Conservation (phyloP, 2,329 filamentous ascomycete species). For the Coniochaeta sp. region DNA sequence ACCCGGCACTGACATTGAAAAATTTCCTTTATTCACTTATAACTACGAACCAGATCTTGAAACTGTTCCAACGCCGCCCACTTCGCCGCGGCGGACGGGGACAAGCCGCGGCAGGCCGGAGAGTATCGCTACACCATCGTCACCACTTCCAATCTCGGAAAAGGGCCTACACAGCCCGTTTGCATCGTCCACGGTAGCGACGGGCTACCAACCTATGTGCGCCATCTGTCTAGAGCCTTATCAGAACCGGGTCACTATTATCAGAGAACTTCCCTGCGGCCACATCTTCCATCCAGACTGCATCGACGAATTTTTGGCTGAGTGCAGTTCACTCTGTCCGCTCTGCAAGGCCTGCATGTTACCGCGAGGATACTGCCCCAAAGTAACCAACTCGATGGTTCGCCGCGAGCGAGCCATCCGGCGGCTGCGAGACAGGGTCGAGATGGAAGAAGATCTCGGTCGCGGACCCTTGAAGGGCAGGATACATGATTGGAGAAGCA, state of each 20-base stretch:
- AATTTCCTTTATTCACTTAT: constrained; percentile 76
- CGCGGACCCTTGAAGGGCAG: constrained; percentile 11
- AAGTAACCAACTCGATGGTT: constrained; percentile 81
- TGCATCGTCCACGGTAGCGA: constrained; percentile 23
- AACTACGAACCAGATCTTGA: constrained; percentile 42
- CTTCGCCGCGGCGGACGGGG: constrained; percentile 13
- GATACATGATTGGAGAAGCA: constrained; percentile 11
- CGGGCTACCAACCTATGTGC: constrained; percentile 71
- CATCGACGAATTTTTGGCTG: constrained; percentile 75
- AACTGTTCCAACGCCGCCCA: constrained; percentile 28
- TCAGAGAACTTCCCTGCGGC: constrained; percentile 80
- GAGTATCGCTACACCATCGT: not conserved
- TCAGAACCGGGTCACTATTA: constrained; percentile 58
- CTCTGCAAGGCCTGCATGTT: constrained; percentile 82
- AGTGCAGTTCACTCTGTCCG: constrained; percentile 80
- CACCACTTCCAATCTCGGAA: constrained; percentile 10
- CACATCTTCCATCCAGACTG: constrained; percentile 94
- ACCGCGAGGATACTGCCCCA: constrained; percentile 58
- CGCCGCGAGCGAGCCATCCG: constrained; percentile 67
- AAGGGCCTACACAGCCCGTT: constrained; percentile 13
- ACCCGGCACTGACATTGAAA: constrained; percentile 61
- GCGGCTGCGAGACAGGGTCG: constrained; percentile 47
- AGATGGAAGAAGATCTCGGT: constrained; percentile 32
- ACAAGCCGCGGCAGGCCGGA: constrained; percentile 5
- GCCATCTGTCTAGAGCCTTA: constrained; percentile 88